Evolutionary conservation across 1,284 basidiomycete genomes (phyloP), one percentile per base, ranked within the genome.

Genomic region (Agroathelia rolfsii): DNA sequence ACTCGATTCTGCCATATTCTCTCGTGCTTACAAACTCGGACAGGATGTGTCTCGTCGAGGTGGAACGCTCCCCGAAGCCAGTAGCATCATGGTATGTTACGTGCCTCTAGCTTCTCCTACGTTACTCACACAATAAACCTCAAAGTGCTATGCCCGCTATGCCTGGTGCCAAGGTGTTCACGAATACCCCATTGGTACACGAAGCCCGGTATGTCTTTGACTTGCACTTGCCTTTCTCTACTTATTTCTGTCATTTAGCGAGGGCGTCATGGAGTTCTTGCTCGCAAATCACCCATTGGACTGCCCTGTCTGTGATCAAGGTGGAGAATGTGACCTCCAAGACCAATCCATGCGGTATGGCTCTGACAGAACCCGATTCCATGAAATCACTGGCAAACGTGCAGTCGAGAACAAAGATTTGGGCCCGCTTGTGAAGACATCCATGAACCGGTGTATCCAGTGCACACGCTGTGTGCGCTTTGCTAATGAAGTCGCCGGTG

Each of bases 271-370:
- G 93, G 95, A 98, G 58, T 97, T 98, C 62, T 69, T 98, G 23
- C 77, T 98, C 36, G 76, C 92, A 43, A 98, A 98, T 63, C 94
- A 98, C 55, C 94, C 94, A 3, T 72, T 99, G 40, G 94, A 98
- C 57, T 98, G 94, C 64, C 94, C 95, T 21, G 88, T 98, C 47
- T 99, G 94, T 52, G 95, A 99, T 58, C 92, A 94, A 62, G 89
- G 88, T 59, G 89, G 88, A 41, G 94, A 98, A 72, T 99, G 95
- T 57, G 95, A 99, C 57, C 72, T 99, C 14, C 94, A 99, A 68
- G 94, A 99, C 62, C 95, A 99, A 62, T 94, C 93, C 16, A 97
- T 98, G 93, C 85, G 94, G 36, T 99, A 98, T 55, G 94, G 94
- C 29, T 86, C 92, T 8, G 94, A 99, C 65, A 84, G 95, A 41